These are phyloP conservation scores for Theobroma grandiflorum DNA, from an alignment of 441 rosid species.

Conservation along the genomic window DNA sequence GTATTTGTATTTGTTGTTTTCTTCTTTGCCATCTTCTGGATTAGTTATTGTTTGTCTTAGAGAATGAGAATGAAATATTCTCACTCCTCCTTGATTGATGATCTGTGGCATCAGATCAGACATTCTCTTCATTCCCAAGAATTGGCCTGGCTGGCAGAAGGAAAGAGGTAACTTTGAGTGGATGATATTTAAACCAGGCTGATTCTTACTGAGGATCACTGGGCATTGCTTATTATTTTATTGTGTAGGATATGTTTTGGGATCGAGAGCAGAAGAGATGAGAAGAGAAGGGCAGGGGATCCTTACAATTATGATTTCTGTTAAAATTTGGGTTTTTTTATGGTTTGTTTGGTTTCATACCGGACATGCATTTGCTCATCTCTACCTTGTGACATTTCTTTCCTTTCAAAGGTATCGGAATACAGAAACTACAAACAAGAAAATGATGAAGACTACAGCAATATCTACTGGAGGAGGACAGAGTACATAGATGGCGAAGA, in stretches of 20 bases:
- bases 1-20: slow-evolving; percentile 1
- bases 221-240: not conserved
- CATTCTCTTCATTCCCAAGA: not conserved
- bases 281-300: not conserved
- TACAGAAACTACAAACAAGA: slow-evolving; percentile 60
- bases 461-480: slow-evolving; percentile 73
- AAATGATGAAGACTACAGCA: slow-evolving; percentile 59
- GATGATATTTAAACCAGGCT: not conserved
- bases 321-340: not conserved
- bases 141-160: not conserved
- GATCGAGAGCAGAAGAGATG: not conserved
- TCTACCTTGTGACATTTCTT: slow-evolving; percentile 16
- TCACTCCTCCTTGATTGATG: not conserved
- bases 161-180: not conserved
- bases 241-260: slow-evolving; percentile 1
- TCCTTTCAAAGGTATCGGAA: slow-evolving; percentile 48
- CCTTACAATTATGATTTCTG: not conserved
- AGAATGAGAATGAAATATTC: not conserved
- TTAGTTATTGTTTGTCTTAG: not conserved
- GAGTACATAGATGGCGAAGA: slow-evolving; percentile 68
- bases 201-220: slow-evolving; percentile 8
- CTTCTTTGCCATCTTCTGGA: not conserved
- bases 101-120: not conserved
- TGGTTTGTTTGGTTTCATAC: not conserved
- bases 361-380: not conserved